phyloP scores from a whole-genome alignment of 2,329 filamentous ascomycete genomes.

The Cadophora sp. region DNA sequence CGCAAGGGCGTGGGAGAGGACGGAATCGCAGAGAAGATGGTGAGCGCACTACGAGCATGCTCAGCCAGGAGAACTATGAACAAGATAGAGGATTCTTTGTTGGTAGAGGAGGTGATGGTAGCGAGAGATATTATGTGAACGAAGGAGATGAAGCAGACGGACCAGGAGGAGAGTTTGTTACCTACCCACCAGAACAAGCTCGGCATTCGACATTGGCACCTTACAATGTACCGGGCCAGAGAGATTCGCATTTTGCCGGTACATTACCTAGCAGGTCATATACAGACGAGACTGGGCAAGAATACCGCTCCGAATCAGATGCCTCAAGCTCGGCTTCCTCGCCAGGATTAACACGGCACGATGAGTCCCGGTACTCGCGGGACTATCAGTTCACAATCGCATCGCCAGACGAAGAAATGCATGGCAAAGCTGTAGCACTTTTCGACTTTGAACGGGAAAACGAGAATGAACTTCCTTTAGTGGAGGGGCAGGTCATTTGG shows the following conservation, averaged over 20 bases:
- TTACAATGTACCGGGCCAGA: slow-evolving; percentile 53
- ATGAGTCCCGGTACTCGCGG: slow-evolving; percentile 83
- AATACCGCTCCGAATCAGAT: slow-evolving; percentile 59
- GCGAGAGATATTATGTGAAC: slow-evolving; percentile 76
- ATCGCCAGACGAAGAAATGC: slow-evolving; percentile 95
- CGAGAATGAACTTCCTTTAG: slow-evolving; percentile 91
- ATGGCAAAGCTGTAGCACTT: slow-evolving; percentile 92
- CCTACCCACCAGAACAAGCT: slow-evolving; percentile 72
- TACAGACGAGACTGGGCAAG: slow-evolving; percentile 48
- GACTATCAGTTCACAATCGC: slow-evolving; percentile 96
- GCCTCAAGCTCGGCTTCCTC: slow-evolving; percentile 65
- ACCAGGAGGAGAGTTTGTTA: slow-evolving; percentile 80
- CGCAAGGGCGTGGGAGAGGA: slow-evolving; percentile 50
- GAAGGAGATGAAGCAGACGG: slow-evolving; percentile 75
- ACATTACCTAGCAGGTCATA: slow-evolving; percentile 49
- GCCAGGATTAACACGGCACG: slow-evolving; percentile 63
- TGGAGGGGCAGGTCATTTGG: slow-evolving; percentile 95
- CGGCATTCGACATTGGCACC: slow-evolving; percentile 58
- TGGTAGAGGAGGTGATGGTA: slow-evolving; percentile 71
- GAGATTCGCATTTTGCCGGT: slow-evolving; percentile 62
- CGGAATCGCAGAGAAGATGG: slow-evolving; percentile 53
- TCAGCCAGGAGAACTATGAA: slow-evolving; percentile 60
- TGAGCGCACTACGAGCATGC: slow-evolving; percentile 50
- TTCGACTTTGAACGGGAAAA: slow-evolving; percentile 97
- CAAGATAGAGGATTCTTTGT: slow-evolving; percentile 71